Evolutionary conservation across 306 rosid species (phyloP).

Genomic region (Cyamopsis tetragonoloba): DNA sequence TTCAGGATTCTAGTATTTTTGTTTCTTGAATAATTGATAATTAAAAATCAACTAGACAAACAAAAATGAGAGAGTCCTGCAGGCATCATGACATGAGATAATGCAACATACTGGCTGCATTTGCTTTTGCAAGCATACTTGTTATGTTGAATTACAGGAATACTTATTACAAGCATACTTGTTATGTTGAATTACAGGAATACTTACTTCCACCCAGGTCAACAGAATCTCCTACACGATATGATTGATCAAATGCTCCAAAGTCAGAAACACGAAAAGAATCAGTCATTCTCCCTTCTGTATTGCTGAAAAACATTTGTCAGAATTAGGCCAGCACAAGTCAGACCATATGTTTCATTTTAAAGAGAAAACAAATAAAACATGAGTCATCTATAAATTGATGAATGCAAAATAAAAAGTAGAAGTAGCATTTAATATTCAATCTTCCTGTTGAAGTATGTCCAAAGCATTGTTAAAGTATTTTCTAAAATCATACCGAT

Average conservation of each 20-base stretch:
- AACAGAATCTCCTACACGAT: conserved; percentile 32
- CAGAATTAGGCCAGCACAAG: background rate
- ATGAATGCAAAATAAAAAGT: background rate
- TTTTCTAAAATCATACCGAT: conserved; percentile 1
- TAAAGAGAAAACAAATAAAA: background rate
- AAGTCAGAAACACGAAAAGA: conserved; percentile 43
- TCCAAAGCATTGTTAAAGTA: background rate
- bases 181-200: background rate
- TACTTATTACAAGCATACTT: conserved; percentile 23
- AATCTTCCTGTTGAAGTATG: too few relatives aligned
- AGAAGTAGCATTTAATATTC: too few relatives aligned
- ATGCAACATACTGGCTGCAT: background rate
- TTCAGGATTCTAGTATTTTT: background rate
- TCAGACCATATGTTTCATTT: background rate
- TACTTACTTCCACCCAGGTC: conserved; percentile 45
- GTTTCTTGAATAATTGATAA: background rate
- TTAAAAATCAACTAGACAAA: background rate
- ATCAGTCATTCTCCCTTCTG: conserved; percentile 35
- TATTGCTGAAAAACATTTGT: conserved; percentile 34
- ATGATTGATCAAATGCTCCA: conserved; percentile 43
- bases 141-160: background rate
- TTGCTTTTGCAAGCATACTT: conserved; percentile 14
- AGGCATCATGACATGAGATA: conserved; percentile 6
- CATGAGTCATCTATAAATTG: background rate
- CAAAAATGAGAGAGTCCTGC: background rate